phyloP scores from a whole-genome alignment of 768 basidiomycete genomes.

The Agrocybe pediades region DNA sequence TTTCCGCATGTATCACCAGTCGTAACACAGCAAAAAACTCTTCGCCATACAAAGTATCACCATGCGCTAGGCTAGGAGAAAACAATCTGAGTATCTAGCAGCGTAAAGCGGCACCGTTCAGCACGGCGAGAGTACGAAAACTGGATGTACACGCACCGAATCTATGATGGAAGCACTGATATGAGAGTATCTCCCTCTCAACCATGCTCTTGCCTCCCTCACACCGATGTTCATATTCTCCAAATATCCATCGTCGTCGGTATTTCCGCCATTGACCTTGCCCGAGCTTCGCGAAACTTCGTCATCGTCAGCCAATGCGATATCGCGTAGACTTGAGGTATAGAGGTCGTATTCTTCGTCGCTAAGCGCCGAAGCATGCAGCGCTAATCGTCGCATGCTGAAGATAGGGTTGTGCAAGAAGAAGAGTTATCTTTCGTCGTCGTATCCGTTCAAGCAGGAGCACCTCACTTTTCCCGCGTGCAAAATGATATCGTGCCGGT shows the following conservation, averaged over 20 bases:
- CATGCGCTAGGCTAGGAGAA: slow-evolving; percentile 50
- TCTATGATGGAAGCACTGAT: slow-evolving; percentile 58
- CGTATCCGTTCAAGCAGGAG: background rate
- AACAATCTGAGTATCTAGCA: slow-evolving; percentile 68
- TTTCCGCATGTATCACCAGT: slow-evolving; percentile 62
- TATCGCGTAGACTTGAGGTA: slow-evolving; percentile 58
- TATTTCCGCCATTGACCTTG: slow-evolving; percentile 8
- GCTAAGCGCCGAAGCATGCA: slow-evolving; percentile 78
- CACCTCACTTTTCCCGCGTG: background rate
- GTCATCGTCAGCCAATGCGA: slow-evolving; percentile 38
- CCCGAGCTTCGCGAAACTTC: slow-evolving; percentile 15
- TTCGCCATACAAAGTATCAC: slow-evolving; percentile 60
- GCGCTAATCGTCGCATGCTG: slow-evolving; percentile 60
- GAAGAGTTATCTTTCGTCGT: background rate
- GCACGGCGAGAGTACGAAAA: background rate
- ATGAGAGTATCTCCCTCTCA: slow-evolving; percentile 67
- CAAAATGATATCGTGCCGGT: background rate
- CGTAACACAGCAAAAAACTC: slow-evolving; percentile 79
- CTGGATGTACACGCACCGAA: slow-evolving; percentile 40
- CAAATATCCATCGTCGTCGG: slow-evolving; percentile 47
- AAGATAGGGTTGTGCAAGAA: background rate
- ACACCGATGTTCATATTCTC: slow-evolving; percentile 55
- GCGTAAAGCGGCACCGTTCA: background rate
- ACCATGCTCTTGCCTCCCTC: slow-evolving; percentile 75
- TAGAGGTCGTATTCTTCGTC: slow-evolving; percentile 72